Conservation (phyloP, 148 eudicot genomes). For the Fagopyrum tataricum region DNA sequence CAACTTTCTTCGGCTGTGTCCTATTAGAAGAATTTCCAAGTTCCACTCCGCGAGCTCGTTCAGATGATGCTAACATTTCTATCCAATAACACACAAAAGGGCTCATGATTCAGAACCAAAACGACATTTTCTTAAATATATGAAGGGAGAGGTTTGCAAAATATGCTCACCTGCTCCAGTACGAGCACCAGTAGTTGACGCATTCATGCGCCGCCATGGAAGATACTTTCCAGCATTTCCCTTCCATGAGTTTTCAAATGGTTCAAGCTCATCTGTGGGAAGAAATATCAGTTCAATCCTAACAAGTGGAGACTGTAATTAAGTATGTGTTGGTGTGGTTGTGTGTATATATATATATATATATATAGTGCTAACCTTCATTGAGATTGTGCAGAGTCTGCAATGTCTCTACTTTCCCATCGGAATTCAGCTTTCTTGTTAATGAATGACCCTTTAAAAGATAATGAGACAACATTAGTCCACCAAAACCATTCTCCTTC, state of each 20-base stretch:
- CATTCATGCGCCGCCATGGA: slow-evolving; percentile 30
- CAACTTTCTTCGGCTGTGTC: slow-evolving; percentile 35
- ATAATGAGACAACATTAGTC: neutral
- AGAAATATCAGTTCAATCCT: neutral
- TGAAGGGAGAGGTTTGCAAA: neutral
- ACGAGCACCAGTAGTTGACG: slow-evolving; percentile 15
- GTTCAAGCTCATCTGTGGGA: slow-evolving; percentile 56
- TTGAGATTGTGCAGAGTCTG: slow-evolving; percentile 73
- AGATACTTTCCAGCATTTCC: slow-evolving; percentile 40
- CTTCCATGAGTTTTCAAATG: slow-evolving; percentile 76
- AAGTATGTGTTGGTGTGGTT: neutral
- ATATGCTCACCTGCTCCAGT: slow-evolving; percentile 24
- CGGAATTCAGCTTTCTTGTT: slow-evolving; percentile 63
- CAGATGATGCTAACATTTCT: slow-evolving; percentile 24
- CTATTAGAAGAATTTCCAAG: slow-evolving; percentile 18
- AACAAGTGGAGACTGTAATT: neutral
- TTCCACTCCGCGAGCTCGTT: slow-evolving; percentile 5
- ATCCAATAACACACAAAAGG: slow-evolving; percentile 15
- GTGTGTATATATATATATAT: neutral
- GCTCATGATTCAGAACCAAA: neutral
- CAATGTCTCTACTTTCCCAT: slow-evolving; percentile 69
- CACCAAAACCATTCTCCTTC: neutral
- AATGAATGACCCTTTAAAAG: slow-evolving; percentile 62
- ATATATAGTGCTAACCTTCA: slow-evolving; percentile 41
- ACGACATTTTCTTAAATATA: neutral